Conservation (phyloP, 73 alveolate genomes). For the Paramecium sexaurelia region DNA sequence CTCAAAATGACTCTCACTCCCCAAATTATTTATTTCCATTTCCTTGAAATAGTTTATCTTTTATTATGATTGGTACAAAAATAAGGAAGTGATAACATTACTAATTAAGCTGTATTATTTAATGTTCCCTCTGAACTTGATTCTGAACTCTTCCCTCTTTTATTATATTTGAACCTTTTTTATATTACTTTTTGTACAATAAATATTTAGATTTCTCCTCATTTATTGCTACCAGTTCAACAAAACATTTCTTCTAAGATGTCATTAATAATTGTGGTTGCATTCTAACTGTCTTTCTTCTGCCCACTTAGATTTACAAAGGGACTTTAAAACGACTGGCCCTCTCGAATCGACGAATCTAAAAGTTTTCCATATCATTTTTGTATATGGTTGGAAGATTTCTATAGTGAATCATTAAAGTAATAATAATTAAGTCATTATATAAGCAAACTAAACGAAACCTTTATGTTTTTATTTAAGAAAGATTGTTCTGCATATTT, state of each 20-base stretch:
- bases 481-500: background rate
- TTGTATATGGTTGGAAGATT: background rate
- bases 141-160: conserved; percentile 15
- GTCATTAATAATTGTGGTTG: background rate
- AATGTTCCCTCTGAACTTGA: background rate
- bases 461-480: background rate
- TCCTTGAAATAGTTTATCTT: background rate
- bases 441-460: background rate
- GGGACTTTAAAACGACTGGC: background rate
- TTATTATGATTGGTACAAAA: background rate
- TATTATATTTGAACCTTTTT: background rate
- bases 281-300: background rate
- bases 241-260: background rate
- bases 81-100: background rate
- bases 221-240: background rate
- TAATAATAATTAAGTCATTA: background rate
- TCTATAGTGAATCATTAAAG: background rate
- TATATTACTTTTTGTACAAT: background rate
- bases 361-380: conserved; percentile 1
- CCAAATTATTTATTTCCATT: conserved; percentile 20
- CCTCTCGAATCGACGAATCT: background rate
- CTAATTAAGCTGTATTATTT: background rate
- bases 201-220: background rate
- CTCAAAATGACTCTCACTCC: background rate
- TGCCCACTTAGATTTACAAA: background rate